These are phyloP conservation scores for Endocalyx cinctus DNA, from an alignment of 2,329 filamentous ascomycete species.

Conservation along the genomic window DNA sequence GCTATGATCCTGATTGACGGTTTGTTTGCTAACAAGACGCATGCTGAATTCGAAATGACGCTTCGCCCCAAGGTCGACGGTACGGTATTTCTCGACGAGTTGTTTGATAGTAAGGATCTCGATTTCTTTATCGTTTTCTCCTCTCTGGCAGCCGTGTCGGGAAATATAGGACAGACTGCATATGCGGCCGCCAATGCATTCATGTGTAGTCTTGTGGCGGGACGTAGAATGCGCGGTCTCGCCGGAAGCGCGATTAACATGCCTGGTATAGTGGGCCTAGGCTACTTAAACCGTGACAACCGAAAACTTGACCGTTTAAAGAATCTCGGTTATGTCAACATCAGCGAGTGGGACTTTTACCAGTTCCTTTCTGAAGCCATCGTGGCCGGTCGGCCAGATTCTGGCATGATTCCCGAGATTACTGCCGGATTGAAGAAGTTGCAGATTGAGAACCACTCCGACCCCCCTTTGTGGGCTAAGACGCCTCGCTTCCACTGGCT, in stretches of 20 bases:
- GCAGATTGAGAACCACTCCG: slow-evolving; percentile 4
- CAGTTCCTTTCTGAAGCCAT: slow-evolving; percentile 16
- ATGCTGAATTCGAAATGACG: slow-evolving; percentile 22
- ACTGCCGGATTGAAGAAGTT: slow-evolving; percentile 8
- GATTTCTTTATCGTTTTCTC: slow-evolving; percentile 40
- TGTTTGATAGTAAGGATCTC: slow-evolving; percentile 24
- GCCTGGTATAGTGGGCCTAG: slow-evolving; percentile 19
- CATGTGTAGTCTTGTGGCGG: slow-evolving; percentile 26
- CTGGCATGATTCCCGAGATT: slow-evolving; percentile 3
- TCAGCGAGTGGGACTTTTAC: slow-evolving; percentile 14
- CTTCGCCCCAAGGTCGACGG: slow-evolving; percentile 35
- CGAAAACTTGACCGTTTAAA: slow-evolving; percentile 13
- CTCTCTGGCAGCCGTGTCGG: slow-evolving; percentile 29
- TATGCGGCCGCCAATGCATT: slow-evolving; percentile 36
- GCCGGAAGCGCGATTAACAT: slow-evolving; percentile 23
- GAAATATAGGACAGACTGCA: slow-evolving; percentile 31
- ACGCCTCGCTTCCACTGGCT: slow-evolving; percentile 8
- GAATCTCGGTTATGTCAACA: slow-evolving; percentile 8
- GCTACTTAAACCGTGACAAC: slow-evolving; percentile 19
- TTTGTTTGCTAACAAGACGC: slow-evolving; percentile 26
- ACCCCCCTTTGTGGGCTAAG: slow-evolving; percentile 4
- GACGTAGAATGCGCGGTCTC: slow-evolving; percentile 21
- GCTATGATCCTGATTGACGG: slow-evolving; percentile 32
- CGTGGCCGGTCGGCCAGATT: slow-evolving; percentile 5
- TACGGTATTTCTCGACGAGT: slow-evolving; percentile 23